Percentiles rank a stretch among this genome's conserved stretches.
These are phyloP conservation scores for Pleurotus eryngii DNA, from an alignment of 768 basidiomycete genomes.

Conservation along the genomic window DNA sequence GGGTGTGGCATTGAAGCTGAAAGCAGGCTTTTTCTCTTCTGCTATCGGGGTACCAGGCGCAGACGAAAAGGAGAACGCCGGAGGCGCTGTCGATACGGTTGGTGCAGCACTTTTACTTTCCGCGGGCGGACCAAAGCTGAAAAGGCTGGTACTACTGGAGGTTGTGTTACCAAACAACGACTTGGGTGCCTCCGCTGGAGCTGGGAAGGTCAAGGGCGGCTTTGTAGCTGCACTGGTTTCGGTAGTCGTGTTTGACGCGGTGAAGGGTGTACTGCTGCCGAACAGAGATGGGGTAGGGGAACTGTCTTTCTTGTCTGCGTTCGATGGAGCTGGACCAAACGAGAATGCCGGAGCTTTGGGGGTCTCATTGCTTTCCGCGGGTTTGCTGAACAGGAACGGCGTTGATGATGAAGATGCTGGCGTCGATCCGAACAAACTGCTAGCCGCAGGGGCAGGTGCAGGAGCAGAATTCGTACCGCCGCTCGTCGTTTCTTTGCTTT, in stretches of 20 bases:
- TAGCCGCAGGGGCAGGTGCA: neutral
- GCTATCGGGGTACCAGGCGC: slow-evolving; percentile 30
- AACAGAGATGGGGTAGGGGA: slow-evolving; percentile 9
- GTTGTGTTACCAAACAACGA: slow-evolving; percentile 31
- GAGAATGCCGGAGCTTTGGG: slow-evolving; percentile 16
- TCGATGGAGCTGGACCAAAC: slow-evolving; percentile 14
- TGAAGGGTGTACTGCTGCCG: neutral
- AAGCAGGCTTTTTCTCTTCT: slow-evolving; percentile 34
- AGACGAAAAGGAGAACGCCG: slow-evolving; percentile 44
- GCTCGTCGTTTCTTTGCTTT: neutral
- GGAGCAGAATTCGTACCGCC: neutral
- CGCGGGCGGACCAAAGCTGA: slow-evolving; percentile 10
- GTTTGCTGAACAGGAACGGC: slow-evolving; percentile 30
- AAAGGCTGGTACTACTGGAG: slow-evolving; percentile 7
- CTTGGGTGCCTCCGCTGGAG: slow-evolving; percentile 34
- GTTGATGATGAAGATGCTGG: slow-evolving; percentile 26
- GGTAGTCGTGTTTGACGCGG: slow-evolving; percentile 11
- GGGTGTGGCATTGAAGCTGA: slow-evolving; percentile 39
- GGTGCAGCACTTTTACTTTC: slow-evolving; percentile 4
- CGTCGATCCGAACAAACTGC: slow-evolving; percentile 17
- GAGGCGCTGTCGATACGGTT: slow-evolving; percentile 19
- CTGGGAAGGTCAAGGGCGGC: slow-evolving; percentile 7
- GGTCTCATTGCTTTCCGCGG: slow-evolving; percentile 11
- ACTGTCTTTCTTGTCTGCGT: slow-evolving; percentile 12
- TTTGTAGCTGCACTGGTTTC: slow-evolving; percentile 7